Conservation (phyloP, 176 grass and related monocot species). For the Aegilops speltoides region DNA sequence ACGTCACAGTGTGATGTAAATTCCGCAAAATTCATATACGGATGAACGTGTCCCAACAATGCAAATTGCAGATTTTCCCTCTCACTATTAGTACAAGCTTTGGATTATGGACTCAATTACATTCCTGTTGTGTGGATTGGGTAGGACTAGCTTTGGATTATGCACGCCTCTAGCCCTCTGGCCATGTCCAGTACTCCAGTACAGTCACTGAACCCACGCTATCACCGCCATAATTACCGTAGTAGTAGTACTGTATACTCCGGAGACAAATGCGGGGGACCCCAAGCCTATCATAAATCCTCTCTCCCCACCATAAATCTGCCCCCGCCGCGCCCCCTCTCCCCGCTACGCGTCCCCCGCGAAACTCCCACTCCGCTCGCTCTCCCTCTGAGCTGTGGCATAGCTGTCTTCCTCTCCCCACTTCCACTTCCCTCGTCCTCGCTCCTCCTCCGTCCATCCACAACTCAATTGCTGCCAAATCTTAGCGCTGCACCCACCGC, state of each 20-base stretch:
- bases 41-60: too few relatives aligned
- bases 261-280: constrained; percentile 12
- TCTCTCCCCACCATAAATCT: constrained; percentile 39
- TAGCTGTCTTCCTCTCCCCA: constrained; percentile 55
- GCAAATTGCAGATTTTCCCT: too few relatives aligned
- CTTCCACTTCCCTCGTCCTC: background rate
- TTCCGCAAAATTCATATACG: too few relatives aligned
- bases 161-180: background rate
- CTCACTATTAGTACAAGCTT: too few relatives aligned
- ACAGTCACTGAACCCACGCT: background rate
- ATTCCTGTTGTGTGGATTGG: too few relatives aligned
- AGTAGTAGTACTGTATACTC: background rate
- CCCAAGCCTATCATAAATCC: constrained; percentile 22
- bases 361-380: background rate
- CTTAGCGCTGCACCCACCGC: background rate
- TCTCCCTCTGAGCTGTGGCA: constrained; percentile 46
- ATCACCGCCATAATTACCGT: constrained; percentile 30
- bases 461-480: constrained; percentile 19
- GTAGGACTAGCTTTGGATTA: background rate
- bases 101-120: too few relatives aligned
- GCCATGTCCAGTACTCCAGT: background rate
- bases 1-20: too few relatives aligned
- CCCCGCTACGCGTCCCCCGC: constrained; percentile 30
- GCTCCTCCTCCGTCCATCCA: background rate
- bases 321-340: background rate